phyloP scores from a whole-genome alignment of 108 stramenopile species.

The Pseudonitzschia pungens region DNA sequence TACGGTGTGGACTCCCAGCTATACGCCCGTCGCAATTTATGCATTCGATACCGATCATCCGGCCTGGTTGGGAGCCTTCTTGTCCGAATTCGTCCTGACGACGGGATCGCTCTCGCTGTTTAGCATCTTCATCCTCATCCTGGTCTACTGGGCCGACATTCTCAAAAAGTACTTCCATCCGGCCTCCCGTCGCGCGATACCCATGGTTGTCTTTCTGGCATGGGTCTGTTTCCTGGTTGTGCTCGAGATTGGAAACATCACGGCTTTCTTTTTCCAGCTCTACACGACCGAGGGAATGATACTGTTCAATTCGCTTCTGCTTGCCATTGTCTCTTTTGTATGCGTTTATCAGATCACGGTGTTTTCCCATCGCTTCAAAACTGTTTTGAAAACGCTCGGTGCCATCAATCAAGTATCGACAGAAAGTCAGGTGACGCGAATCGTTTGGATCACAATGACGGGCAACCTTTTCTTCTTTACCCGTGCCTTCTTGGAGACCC shows the following conservation, averaged over 20 bases:
- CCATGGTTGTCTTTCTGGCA: constrained; percentile 87
- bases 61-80: constrained; percentile 83
- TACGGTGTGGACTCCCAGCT: constrained; percentile 74
- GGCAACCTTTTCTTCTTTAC: constrained; percentile 95
- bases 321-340: constrained; percentile 82
- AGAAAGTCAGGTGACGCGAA: constrained; percentile 91
- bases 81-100: constrained; percentile 76
- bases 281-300: constrained; percentile 96
- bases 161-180: constrained; percentile 94
- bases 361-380: constrained; percentile 91
- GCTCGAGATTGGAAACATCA: constrained; percentile 75
- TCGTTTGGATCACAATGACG: constrained; percentile 94
- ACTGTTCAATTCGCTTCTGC: constrained; percentile 79
- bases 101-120: constrained; percentile 90
- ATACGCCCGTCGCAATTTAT: constrained; percentile 84
- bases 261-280: constrained; percentile 69
- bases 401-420: constrained; percentile 96
- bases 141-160: constrained; percentile 97
- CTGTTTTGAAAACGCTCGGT: constrained; percentile 90
- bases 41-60: constrained; percentile 78
- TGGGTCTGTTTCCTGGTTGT: constrained; percentile 65
- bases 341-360: constrained; percentile 93
- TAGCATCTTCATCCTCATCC: constrained; percentile 92
- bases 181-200: constrained; percentile 76
- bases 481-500: constrained; percentile 82